phyloP scores from a whole-genome alignment of 208 protist genomes.

The Angomonas desouzai region DNA sequence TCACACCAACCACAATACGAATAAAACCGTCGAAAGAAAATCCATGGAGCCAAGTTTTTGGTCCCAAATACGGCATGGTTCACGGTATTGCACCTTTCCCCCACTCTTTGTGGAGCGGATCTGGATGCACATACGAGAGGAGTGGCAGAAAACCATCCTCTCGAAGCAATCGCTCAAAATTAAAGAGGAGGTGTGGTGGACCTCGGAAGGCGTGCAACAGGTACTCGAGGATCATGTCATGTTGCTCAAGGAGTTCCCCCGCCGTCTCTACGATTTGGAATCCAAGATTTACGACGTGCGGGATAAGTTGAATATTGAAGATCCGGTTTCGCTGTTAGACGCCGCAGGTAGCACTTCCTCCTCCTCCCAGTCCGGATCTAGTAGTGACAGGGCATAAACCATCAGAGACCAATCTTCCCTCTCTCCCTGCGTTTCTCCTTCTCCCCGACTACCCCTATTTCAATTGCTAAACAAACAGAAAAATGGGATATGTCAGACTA shows the following conservation, averaged over 20 bases:
- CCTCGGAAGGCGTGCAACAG: constrained; percentile 25
- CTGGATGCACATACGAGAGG: constrained; percentile 21
- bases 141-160: constrained; percentile 21
- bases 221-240: constrained; percentile 24
- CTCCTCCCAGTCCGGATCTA: not conserved
- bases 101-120: not conserved
- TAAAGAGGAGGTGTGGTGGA: constrained; percentile 24
- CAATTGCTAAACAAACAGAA: no score
- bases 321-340: not conserved
- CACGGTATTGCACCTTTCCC: not conserved
- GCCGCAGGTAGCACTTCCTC: not conserved
- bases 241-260: constrained; percentile 24
- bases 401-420: not conserved
- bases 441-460: no score
- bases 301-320: constrained; percentile 17
- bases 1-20: not conserved
- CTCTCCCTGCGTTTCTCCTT: not conserved
- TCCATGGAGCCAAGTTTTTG: not conserved
- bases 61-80: not conserved
- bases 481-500: no score
- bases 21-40: no score
- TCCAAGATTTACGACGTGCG: constrained; percentile 18
- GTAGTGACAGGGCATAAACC: not conserved
- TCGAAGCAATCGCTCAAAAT: constrained; percentile 14
- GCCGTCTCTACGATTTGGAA: constrained; percentile 29